Evolutionary conservation across 31 red algal genomes (phyloP).

Genomic region (Odonthalia washingtoniensis): DNA sequence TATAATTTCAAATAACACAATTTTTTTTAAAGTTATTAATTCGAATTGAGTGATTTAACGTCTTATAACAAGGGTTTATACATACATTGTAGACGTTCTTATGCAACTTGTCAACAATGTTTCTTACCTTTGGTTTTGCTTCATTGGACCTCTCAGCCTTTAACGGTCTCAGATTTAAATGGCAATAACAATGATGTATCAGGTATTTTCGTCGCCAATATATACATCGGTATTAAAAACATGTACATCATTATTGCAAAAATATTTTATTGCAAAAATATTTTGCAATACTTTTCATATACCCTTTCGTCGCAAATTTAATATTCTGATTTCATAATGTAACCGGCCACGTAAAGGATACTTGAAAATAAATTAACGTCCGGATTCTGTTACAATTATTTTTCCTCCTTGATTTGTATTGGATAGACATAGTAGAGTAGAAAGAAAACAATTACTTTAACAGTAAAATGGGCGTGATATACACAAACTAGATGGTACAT

Average conservation of each 20-base stretch:
- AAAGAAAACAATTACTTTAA: background rate
- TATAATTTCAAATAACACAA: background rate
- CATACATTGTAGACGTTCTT: no score
- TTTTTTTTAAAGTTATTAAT: no score
- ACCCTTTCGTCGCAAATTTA: constrained; percentile 44
- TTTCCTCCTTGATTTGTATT: constrained; percentile 39
- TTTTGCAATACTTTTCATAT: background rate
- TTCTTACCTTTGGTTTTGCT: no score
- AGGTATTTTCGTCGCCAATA: constrained; percentile 6
- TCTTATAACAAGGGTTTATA: no score
- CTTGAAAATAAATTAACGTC: constrained; percentile 37
- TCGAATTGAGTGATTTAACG: no score
- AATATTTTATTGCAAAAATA: no score
- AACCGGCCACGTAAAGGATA: constrained; percentile 32
- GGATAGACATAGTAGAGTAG: constrained; percentile 32
- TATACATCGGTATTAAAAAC: background rate
- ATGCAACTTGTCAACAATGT: no score
- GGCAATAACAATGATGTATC: constrained; percentile 2
- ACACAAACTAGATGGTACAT: no score
- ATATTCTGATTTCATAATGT: constrained; percentile 40
- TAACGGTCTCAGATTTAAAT: background rate
- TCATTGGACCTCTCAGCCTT: background rate
- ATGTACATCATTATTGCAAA: constrained; percentile 68
- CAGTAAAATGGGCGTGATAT: no score
- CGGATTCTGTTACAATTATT: constrained; percentile 52